Evolutionary conservation across 192 early-diverging fungal species (phyloP).

Genomic region (Backusella westeae): DNA sequence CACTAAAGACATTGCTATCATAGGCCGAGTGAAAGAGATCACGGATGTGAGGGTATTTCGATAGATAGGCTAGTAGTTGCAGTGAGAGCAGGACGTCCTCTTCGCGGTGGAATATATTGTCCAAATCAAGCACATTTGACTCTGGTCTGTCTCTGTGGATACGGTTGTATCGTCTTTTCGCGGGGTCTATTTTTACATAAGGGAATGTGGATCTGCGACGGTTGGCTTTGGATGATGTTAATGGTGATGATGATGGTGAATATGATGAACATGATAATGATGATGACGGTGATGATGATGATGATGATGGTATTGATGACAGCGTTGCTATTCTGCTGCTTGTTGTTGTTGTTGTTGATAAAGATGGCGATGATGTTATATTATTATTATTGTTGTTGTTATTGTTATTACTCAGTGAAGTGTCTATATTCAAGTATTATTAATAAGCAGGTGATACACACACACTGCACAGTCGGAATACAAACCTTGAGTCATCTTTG

Average conservation of each 20-base stretch:
- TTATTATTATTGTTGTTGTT: background rate
- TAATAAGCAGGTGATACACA: background rate
- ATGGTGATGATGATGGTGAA: constrained; percentile 7
- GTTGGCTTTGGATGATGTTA: background rate
- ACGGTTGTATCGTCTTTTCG: constrained; percentile 19
- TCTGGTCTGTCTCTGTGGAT: constrained; percentile 21
- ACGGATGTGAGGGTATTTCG: constrained; percentile 87
- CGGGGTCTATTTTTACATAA: constrained; percentile 17
- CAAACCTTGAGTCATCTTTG: constrained; percentile 15
- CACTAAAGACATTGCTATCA: constrained; percentile 63
- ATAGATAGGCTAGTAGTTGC: constrained; percentile 88
- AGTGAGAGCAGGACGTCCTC: constrained; percentile 83
- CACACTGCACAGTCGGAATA: constrained; percentile 24
- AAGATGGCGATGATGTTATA: background rate
- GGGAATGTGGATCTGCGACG: constrained; percentile 22
- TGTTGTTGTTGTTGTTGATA: background rate
- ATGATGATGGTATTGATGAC: background rate
- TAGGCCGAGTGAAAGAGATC: constrained; percentile 49
- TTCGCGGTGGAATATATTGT: constrained; percentile 61
- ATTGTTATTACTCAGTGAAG: background rate
- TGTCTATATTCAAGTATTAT: background rate
- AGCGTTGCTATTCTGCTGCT: background rate
- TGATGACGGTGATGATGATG: background rate
- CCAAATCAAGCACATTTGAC: background rate
- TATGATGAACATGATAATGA: background rate